Evolutionary conservation across 2,329 filamentous ascomycete species (phyloP).

Genomic region (Penicillium sp.): DNA sequence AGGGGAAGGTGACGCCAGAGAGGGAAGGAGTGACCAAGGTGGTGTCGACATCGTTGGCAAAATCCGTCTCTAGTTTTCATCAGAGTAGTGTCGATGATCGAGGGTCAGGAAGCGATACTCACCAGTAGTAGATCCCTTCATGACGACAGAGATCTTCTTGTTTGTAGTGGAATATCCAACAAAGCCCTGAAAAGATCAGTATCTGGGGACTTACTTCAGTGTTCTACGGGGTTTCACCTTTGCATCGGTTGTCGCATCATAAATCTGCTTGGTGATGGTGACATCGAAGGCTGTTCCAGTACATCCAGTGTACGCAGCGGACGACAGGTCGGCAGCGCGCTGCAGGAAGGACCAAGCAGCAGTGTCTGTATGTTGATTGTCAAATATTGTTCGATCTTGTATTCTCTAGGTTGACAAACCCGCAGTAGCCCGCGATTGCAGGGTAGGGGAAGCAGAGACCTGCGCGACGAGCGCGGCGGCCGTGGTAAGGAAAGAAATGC

Average conservation of each 20-base stretch:
- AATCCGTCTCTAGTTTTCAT: not conserved
- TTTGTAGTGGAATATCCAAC: constrained; percentile 28
- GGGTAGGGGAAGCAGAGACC: constrained; percentile 11
- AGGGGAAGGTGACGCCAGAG: constrained; percentile 30
- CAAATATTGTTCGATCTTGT: not conserved
- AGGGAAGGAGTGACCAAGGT: constrained; percentile 24
- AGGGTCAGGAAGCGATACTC: not conserved
- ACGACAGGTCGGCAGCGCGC: constrained; percentile 31
- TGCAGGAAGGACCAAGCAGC: constrained; percentile 22
- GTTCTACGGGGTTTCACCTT: constrained; percentile 10
- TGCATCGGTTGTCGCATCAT: constrained; percentile 25
- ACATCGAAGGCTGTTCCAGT: constrained; percentile 29
- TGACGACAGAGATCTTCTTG: constrained; percentile 30
- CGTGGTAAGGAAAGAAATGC: not conserved
- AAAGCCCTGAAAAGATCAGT: constrained; percentile 21
- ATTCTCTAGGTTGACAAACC: constrained; percentile 7
- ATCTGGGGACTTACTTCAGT: too few species aligned
- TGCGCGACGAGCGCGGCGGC: constrained; percentile 8
- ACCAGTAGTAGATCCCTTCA: constrained; percentile 31
- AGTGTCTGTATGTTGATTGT: constrained; percentile 11
- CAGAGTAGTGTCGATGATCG: not conserved
- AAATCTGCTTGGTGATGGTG: constrained; percentile 30
- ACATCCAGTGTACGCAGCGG: constrained; percentile 32
- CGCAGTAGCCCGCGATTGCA: constrained; percentile 11
- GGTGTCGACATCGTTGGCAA: constrained; percentile 30